Evolutionary conservation across 129 eudicot species (phyloP).

Genomic region (Ambrosia artemisiifolia): DNA sequence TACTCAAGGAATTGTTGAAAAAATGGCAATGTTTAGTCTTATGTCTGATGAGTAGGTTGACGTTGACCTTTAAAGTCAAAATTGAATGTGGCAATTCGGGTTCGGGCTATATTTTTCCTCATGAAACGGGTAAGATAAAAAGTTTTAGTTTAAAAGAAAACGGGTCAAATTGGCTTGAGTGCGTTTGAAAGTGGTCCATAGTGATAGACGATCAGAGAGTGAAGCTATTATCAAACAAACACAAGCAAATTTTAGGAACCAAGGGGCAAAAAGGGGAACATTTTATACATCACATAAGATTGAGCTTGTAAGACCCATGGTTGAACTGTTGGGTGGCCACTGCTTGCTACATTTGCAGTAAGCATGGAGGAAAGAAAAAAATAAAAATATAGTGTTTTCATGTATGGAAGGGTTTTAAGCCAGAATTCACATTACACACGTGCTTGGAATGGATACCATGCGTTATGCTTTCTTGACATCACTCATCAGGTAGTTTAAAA

Average conservation of each 20-base stretch:
- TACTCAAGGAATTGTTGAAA: too few relatives aligned
- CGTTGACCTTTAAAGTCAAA: too few relatives aligned
- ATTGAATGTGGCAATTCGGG: too few relatives aligned
- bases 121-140: too few relatives aligned
- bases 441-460: constrained; percentile 98
- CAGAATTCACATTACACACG: constrained; percentile 91
- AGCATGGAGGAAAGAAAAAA: constrained; percentile 95
- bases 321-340: constrained; percentile 96
- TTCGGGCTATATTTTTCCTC: too few relatives aligned
- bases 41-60: too few relatives aligned
- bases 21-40: too few relatives aligned
- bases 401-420: constrained; percentile 97
- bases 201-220: constrained; percentile 73
- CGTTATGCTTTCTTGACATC: constrained; percentile 96
- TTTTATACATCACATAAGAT: too few relatives aligned
- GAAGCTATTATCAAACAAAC: constrained; percentile 84
- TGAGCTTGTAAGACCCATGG: constrained; percentile 90
- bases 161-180: too few relatives aligned
- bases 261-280: constrained; percentile 84
- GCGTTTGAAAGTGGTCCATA: too few relatives aligned
- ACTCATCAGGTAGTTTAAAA: constrained; percentile 57
- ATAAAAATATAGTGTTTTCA: constrained; percentile 63
- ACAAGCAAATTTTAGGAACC: constrained; percentile 66
- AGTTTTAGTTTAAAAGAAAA: too few relatives aligned
- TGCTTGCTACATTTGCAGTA: constrained; percentile 93